These are phyloP conservation scores for Karstenula rhodostoma DNA, from an alignment of 2,329 filamentous ascomycete genomes.

Conservation along the genomic window DNA sequence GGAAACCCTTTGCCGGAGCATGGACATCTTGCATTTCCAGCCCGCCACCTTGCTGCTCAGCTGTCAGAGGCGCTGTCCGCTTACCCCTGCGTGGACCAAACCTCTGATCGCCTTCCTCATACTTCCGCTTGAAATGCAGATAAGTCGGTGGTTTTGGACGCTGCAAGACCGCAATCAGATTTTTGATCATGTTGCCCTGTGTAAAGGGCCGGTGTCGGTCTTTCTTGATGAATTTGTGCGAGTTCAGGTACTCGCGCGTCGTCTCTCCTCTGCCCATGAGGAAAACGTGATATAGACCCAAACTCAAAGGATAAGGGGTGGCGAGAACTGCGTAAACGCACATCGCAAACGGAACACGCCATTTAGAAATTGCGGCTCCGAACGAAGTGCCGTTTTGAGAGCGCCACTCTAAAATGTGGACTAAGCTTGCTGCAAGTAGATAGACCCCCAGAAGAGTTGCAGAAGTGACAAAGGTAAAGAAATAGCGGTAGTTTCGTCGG, in stretches of 20 bases:
- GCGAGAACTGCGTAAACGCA: slow-evolving; percentile 81
- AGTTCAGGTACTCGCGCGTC: slow-evolving; percentile 94
- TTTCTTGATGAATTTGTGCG: slow-evolving; percentile 90
- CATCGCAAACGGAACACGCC: slow-evolving; percentile 86
- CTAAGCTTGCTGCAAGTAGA: slow-evolving; percentile 78
- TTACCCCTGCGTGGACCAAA: slow-evolving; percentile 70
- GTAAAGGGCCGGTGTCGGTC: slow-evolving; percentile 92
- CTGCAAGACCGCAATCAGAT: slow-evolving; percentile 82
- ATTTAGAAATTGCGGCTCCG: slow-evolving; percentile 70
- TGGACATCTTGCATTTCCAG: slow-evolving; percentile 74
- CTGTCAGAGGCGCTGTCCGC: slow-evolving; percentile 56
- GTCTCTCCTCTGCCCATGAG: slow-evolving; percentile 91
- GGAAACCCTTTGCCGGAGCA: slow-evolving; percentile 36
- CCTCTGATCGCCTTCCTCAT: slow-evolving; percentile 83
- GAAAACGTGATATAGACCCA: slow-evolving; percentile 90
- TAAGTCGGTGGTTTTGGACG: slow-evolving; percentile 89
- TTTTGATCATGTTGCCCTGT: slow-evolving; percentile 76
- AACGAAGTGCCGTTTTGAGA: slow-evolving; percentile 72
- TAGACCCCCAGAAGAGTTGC: slow-evolving; percentile 80
- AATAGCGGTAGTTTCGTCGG: slow-evolving; percentile 96
- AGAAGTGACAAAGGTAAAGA: slow-evolving; percentile 88
- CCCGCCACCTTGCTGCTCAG: slow-evolving; percentile 62
- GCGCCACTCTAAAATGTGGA: slow-evolving; percentile 79
- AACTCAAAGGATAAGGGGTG: slow-evolving; percentile 80
- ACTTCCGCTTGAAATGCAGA: slow-evolving; percentile 81